phyloP scores from a whole-genome alignment of 306 rosid species.

The Alnus glutinosa region DNA sequence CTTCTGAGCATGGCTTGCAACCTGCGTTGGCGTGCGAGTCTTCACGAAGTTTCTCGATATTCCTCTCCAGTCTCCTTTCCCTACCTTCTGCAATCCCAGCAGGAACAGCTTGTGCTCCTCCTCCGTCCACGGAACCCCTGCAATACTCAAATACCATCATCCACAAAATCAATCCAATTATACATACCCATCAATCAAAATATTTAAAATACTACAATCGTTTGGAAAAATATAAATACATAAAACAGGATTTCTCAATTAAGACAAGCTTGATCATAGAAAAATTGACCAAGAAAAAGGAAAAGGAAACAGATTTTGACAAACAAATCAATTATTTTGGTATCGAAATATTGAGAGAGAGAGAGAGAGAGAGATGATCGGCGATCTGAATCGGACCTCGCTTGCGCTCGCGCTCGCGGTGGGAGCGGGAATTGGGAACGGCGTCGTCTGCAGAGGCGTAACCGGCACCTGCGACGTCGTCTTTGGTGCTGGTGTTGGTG shows the following conservation, averaged over 20 bases:
- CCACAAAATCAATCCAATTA: background rate
- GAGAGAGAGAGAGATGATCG: conserved; percentile 18
- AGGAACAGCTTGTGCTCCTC: conserved; percentile 94
- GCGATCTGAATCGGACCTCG: conserved; percentile 63
- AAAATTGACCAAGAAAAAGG: background rate
- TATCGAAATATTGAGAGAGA: background rate
- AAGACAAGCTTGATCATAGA: background rate
- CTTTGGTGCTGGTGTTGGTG: conserved; percentile 35
- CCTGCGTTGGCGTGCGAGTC: conserved; percentile 98
- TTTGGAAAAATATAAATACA: no score
- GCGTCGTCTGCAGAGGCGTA: conserved; percentile 91
- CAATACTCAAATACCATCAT: conserved; percentile 25
- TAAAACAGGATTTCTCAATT: no score
- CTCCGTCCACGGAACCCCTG: conserved; percentile 99
- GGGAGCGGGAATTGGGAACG: conserved; percentile 59
- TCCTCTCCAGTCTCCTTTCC: conserved; percentile 99
- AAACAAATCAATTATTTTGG: background rate
- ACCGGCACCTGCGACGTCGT: conserved; percentile 45
- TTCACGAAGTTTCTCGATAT: conserved; percentile 94
- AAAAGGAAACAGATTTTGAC: background rate
- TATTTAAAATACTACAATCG: background rate
- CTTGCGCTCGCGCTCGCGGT: conserved; percentile 91
- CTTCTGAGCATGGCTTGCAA: conserved; percentile 97
- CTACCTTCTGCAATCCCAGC: conserved; percentile 90
- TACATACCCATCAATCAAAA: background rate